Evolutionary conservation across 1,139 yeast genomes (phyloP).

Genomic region (Sugiyamaella neomexicana): DNA sequence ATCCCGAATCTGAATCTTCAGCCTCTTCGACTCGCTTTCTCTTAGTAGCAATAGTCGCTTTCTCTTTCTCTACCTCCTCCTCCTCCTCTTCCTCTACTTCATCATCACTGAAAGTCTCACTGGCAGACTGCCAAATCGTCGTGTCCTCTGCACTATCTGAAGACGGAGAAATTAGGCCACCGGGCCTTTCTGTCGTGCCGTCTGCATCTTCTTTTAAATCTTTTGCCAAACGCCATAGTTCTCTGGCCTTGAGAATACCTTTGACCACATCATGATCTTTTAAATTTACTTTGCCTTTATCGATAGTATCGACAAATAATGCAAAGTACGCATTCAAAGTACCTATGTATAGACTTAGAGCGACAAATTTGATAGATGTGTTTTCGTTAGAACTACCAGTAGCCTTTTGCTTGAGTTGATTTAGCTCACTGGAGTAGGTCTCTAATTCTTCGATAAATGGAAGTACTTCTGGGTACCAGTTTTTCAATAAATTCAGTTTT

Average conservation of each 20-base stretch:
- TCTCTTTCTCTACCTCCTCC: slow-evolving; percentile 25
- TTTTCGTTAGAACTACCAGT: slow-evolving; percentile 29
- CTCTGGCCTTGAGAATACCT: slow-evolving; percentile 73
- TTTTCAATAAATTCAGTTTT: slow-evolving; percentile 33
- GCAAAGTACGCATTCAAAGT: slow-evolving; percentile 76
- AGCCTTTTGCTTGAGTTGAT: slow-evolving; percentile 34
- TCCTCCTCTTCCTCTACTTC: slow-evolving; percentile 25
- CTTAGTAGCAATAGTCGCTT: slow-evolving; percentile 28
- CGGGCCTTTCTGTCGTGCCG: slow-evolving; percentile 9
- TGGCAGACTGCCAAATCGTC: slow-evolving; percentile 13
- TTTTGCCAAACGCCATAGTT: slow-evolving; percentile 66
- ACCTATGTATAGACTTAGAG: slow-evolving; percentile 75
- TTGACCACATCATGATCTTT: slow-evolving; percentile 90
- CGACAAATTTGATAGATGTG: slow-evolving; percentile 55
- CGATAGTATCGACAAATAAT: slow-evolving; percentile 57
- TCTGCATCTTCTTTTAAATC: slow-evolving; percentile 23
- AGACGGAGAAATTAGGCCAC: neutral
- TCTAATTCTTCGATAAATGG: slow-evolving; percentile 72
- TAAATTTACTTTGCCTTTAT: slow-evolving; percentile 60
- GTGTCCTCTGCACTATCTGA: slow-evolving; percentile 14
- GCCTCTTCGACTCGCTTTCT: slow-evolving; percentile 24
- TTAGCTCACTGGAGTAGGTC: slow-evolving; percentile 49
- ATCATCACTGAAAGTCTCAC: slow-evolving; percentile 17
- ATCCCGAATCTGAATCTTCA: slow-evolving; percentile 25
- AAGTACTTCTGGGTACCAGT: slow-evolving; percentile 70